Evolutionary conservation across 495 filamentous ascomycete genomes (phyloP), one percentile per base, ranked within the genome.

Genomic region (Penicillium parvum): DNA sequence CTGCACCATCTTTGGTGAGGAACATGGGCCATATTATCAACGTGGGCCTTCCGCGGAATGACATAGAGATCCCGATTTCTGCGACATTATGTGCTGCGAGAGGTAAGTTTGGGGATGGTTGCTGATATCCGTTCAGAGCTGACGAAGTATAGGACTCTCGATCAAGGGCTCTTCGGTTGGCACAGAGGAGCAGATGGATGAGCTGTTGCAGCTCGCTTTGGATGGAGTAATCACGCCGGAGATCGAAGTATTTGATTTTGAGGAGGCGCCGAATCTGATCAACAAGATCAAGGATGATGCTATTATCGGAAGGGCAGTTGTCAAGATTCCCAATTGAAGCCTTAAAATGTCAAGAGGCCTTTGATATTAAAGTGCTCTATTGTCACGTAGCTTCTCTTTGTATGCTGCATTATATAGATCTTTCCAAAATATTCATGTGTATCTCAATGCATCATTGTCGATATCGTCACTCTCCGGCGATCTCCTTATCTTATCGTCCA

Each of bases 131-230:
- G n/a, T n/a, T n/a, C n/a, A n/a, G n/a, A n/a, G 1, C 38, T 37
- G 7, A 16, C 7, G 3, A 25, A 30, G 16, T 9, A 23, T 40
- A 62, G 60, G 55, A 5, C 39, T 64, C 4, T 43, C 46, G 0
- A 62, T 64, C 23, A 53, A 53, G 15, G 61, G 61, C 1, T 60
- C 58, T 1, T 64, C 58, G 7, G 58, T 64, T 17, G 61, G 61
- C 7, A 61, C 46, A 0, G 60, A 63, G 18, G 40, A 47, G 14
- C 53, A 63, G 22, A 54, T 63, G 54, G 30, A 34, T 1, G 49
- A 54, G 10, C 28, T 63, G 8, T 20, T 63, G 8, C 42, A 58
- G 20, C 49, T 46, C 1, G 60, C 60, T 2, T 14, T 44, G 4
- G 15, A 39, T 1, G 57, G 57, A 9, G 28, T 51, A 2, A 54